Evolutionary conservation across 495 filamentous ascomycete species (phyloP).

Genomic region (Penicillium canescens): DNA sequence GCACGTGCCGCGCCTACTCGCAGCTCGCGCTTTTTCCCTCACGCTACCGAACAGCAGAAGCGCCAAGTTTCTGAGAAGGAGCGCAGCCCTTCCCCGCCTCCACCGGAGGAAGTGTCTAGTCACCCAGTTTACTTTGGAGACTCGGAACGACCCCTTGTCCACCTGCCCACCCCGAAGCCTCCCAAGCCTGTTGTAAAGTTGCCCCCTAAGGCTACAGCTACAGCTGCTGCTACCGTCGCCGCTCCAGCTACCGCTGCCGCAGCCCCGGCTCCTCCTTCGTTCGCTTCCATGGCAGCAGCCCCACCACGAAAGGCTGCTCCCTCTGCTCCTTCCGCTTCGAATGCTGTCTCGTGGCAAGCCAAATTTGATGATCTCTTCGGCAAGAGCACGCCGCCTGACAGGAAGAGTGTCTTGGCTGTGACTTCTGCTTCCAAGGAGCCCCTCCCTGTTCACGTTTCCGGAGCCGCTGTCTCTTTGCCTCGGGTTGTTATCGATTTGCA

Average conservation of each 20-base stretch:
- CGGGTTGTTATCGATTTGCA: slow-evolving; percentile 26
- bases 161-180: slow-evolving; percentile 65
- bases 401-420: slow-evolving; percentile 53
- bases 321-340: slow-evolving; percentile 16
- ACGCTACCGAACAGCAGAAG: slow-evolving; percentile 40
- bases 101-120: slow-evolving; percentile 62
- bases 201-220: slow-evolving; percentile 54
- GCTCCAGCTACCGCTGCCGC: slow-evolving; percentile 54
- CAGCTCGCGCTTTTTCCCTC: slow-evolving; percentile 73
- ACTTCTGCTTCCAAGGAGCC: slow-evolving; percentile 62
- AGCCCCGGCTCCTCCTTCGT: slow-evolving; percentile 49
- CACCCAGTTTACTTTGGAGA: slow-evolving; percentile 74
- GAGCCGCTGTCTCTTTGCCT: slow-evolving; percentile 62
- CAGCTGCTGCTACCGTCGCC: too few species aligned
- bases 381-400: slow-evolving; percentile 54
- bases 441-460: slow-evolving; percentile 53
- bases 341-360: slow-evolving; percentile 65
- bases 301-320: slow-evolving; percentile 23
- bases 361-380: slow-evolving; percentile 72
- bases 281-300: slow-evolving; percentile 56
- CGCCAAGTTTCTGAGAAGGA: slow-evolving; percentile 35
- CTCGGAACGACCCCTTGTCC: slow-evolving; percentile 62
- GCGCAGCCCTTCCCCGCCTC: slow-evolving; percentile 64
- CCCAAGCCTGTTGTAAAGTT: slow-evolving; percentile 70
- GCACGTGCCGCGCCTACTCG: slow-evolving; percentile 43